Conservation (phyloP, 1,284 basidiomycete species). For the Trichosporon coremiiforme region DNA sequence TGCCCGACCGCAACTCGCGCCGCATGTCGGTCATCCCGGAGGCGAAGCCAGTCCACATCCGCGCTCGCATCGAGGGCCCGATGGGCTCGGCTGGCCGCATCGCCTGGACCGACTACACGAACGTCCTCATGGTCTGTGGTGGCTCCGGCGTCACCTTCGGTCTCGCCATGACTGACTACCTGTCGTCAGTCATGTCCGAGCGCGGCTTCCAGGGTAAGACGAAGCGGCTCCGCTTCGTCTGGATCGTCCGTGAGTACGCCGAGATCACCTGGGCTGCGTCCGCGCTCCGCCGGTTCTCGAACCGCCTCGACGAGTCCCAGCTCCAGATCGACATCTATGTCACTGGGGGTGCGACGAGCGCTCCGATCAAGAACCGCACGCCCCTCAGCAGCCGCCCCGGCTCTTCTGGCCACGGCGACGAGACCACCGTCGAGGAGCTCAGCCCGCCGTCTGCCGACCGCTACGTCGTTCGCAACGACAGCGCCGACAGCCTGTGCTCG, state of each 20-base stretch:
- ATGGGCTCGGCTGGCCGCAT: constrained; percentile 71
- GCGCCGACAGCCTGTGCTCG: constrained; percentile 8
- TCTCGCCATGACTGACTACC: constrained; percentile 69
- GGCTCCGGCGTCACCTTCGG: constrained; percentile 81
- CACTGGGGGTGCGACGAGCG: constrained; percentile 59
- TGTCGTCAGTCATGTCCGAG: constrained; percentile 64
- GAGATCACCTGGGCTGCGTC: constrained; percentile 81
- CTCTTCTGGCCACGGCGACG: constrained; percentile 1
- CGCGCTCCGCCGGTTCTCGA: constrained; percentile 65
- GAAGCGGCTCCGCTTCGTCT: constrained; percentile 72
- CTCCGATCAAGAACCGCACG: constrained; percentile 7
- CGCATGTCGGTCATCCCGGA: constrained; percentile 27
- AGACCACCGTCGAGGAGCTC: constrained; percentile 7
- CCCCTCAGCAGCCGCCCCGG: constrained; percentile 11
- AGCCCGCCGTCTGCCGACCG: constrained; percentile 12
- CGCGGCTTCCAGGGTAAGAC: constrained; percentile 57
- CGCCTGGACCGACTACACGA: constrained; percentile 67
- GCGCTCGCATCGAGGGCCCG: constrained; percentile 74
- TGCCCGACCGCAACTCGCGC: constrained; percentile 5
- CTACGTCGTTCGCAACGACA: background rate
- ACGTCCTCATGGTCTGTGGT: constrained; percentile 71
- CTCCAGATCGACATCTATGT: constrained; percentile 80
- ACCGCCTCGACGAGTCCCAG: constrained; percentile 64
- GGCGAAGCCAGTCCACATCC: constrained; percentile 55
- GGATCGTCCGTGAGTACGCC: constrained; percentile 79